Percentiles rank a stretch among this genome's conserved stretches.
Evolutionary conservation across 345 rosid species (phyloP).

Genomic region (Citrus trifoliata): DNA sequence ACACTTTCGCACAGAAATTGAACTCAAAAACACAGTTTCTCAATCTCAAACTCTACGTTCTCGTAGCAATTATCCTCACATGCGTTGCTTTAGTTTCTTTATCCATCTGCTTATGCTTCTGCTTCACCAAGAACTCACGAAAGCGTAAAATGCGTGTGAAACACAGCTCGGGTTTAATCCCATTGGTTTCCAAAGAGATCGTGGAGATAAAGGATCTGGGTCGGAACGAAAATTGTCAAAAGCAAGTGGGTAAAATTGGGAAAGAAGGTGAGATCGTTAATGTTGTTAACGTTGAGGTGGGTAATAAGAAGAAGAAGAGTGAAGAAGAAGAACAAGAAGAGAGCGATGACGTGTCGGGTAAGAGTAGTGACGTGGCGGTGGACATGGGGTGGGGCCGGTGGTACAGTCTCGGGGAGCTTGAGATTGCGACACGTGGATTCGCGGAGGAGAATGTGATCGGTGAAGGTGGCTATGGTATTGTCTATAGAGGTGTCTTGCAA

Average conservation of each 20-base stretch:
- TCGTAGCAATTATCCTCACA: slow-evolving; percentile 46
- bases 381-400: slow-evolving; percentile 93
- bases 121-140: slow-evolving; percentile 43
- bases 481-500: slow-evolving; percentile 62
- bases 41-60: slow-evolving; percentile 50
- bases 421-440: slow-evolving; percentile 79
- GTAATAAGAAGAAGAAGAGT: slow-evolving; percentile 6
- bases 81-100: slow-evolving; percentile 36
- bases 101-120: slow-evolving; percentile 52
- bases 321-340: slow-evolving; percentile 28
- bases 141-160: slow-evolving; percentile 54
- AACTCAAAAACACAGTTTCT: slow-evolving; percentile 46
- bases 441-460: slow-evolving; percentile 80
- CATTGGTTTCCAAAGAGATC: slow-evolving; percentile 71
- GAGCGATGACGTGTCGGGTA: slow-evolving; percentile 36
- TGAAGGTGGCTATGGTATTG: slow-evolving; percentile 96
- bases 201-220: slow-evolving; percentile 59
- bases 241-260: slow-evolving; percentile 26
- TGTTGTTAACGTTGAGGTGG: not conserved
- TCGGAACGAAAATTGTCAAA: slow-evolving; percentile 14
- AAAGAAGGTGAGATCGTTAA: slow-evolving; percentile 17
- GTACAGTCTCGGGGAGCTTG: slow-evolving; percentile 83
- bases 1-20: slow-evolving; percentile 29
- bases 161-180: slow-evolving; percentile 73
- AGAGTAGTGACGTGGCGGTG: slow-evolving; percentile 50